Conservation (phyloP, 202 grass and related monocot genomes). For the Bolboschoenoplectus hybrid region DNA sequence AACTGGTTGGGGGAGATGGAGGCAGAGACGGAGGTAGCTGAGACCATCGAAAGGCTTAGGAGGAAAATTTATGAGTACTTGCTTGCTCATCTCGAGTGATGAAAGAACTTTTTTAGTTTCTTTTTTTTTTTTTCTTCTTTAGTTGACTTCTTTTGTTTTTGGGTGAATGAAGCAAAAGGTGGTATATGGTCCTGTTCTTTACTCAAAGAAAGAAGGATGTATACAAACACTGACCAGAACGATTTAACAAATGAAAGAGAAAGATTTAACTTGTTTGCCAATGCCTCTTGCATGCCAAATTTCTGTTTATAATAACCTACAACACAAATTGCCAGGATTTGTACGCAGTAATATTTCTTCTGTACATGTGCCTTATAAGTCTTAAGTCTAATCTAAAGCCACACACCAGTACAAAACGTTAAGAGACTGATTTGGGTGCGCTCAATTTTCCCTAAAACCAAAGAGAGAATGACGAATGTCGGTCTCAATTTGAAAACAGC, state of each 20-base stretch:
- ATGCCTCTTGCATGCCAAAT: neutral
- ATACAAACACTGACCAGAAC: slow-evolving; percentile 36
- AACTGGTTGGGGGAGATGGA: slow-evolving; percentile 84
- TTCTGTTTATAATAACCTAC: neutral
- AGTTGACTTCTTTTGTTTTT: slow-evolving; percentile 28
- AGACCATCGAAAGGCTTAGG: slow-evolving; percentile 76
- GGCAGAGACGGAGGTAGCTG: slow-evolving; percentile 34
- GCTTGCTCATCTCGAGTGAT: slow-evolving; percentile 73
- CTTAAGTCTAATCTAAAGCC: neutral
- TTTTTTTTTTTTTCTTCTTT: neutral
- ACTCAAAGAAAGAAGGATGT: slow-evolving; percentile 20
- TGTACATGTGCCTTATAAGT: neutral
- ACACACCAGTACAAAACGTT: neutral
- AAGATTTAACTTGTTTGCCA: slow-evolving; percentile 7
- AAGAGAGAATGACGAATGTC: no score
- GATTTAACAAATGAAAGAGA: slow-evolving; percentile 22
- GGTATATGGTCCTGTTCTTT: slow-evolving; percentile 33
- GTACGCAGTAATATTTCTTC: neutral
- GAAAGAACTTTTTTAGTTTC: neutral
- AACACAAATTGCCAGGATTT: neutral
- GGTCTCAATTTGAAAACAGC: no score
- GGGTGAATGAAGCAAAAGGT: slow-evolving; percentile 21
- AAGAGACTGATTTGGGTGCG: no score
- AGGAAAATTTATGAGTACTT: slow-evolving; percentile 98
- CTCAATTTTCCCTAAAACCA: neutral